Evolutionary conservation across 2,329 filamentous ascomycete genomes (phyloP).

Genomic region (Penicillium sp.): DNA sequence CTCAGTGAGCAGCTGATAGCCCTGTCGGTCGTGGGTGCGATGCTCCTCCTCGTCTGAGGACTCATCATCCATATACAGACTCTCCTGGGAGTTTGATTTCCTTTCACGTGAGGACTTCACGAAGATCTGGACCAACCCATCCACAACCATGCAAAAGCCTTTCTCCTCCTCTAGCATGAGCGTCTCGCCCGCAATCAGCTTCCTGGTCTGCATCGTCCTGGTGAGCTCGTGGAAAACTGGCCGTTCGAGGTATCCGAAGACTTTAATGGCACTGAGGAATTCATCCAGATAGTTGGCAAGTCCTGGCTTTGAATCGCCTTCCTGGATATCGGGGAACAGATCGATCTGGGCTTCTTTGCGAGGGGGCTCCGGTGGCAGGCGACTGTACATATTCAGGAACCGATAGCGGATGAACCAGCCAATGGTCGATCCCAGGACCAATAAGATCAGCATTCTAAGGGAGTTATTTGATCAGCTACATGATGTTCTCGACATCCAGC

Average conservation of each 20-base stretch:
- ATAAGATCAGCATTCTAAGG: conserved; percentile 67
- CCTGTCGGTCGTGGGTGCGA: conserved; percentile 63
- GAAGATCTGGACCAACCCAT: conserved; percentile 94
- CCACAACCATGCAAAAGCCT: conserved; percentile 94
- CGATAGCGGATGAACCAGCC: conserved; percentile 95
- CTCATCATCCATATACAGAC: conserved; percentile 43
- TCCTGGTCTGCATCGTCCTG: conserved; percentile 94
- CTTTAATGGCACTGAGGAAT: conserved; percentile 96
- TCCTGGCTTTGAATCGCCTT: conserved; percentile 83
- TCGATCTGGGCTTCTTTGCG: conserved; percentile 94
- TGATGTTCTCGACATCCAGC: not conserved
- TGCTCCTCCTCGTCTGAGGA: conserved; percentile 67
- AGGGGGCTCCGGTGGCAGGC: conserved; percentile 88
- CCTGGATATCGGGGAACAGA: conserved; percentile 87
- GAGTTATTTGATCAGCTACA: conserved; percentile 7
- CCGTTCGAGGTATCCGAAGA: conserved; percentile 94
- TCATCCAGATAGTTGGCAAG: conserved; percentile 96
- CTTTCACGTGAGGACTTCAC: conserved; percentile 73
- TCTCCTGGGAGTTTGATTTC: conserved; percentile 40
- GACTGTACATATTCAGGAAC: conserved; percentile 94
- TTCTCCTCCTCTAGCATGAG: conserved; percentile 95
- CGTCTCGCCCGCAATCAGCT: conserved; percentile 93
- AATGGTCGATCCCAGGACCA: conserved; percentile 73
- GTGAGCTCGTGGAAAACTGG: conserved; percentile 98
- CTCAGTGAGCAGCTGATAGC: conserved; percentile 92